Conservation (phyloP, 2,329 filamentous ascomycete species). For the Lachnellula arida region DNA sequence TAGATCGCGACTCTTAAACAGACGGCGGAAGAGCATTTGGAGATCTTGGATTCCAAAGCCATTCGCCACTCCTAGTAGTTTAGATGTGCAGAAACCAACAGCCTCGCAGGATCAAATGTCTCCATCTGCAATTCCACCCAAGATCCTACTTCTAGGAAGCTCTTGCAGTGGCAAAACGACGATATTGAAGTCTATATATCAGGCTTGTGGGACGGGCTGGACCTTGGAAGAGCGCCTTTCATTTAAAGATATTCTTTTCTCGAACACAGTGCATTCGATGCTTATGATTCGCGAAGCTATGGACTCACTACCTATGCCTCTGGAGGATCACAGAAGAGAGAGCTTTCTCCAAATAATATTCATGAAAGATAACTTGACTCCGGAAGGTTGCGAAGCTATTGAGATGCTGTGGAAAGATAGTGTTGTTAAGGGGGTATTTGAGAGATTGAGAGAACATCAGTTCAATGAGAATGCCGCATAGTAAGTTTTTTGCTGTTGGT, state of each 20-base stretch:
- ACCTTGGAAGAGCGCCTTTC: constrained; percentile 50
- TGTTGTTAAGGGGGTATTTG: constrained; percentile 92
- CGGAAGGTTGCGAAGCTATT: too few species aligned
- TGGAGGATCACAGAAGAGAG: too few species aligned
- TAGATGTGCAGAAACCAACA: background rate
- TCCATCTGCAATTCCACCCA: background rate
- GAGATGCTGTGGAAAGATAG: constrained; percentile 89
- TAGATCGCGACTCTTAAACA: too few species aligned
- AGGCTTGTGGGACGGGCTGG: background rate
- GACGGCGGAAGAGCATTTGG: background rate
- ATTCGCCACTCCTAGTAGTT: background rate
- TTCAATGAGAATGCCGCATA: constrained; percentile 92
- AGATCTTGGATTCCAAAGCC: background rate
- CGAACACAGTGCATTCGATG: constrained; percentile 66
- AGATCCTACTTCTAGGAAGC: background rate
- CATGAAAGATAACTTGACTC: too few species aligned
- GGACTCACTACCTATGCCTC: too few species aligned
- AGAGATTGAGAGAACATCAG: constrained; percentile 91
- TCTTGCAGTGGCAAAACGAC: background rate
- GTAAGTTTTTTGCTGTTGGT: background rate
- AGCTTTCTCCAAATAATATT: too few species aligned
- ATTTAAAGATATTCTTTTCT: constrained; percentile 68
- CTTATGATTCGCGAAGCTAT: constrained; percentile 65
- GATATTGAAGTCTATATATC: background rate
- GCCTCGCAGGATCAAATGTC: background rate